These are phyloP conservation scores for Bipolaris bicolor DNA, from an alignment of 2,329 filamentous ascomycete species.

Conservation along the genomic window DNA sequence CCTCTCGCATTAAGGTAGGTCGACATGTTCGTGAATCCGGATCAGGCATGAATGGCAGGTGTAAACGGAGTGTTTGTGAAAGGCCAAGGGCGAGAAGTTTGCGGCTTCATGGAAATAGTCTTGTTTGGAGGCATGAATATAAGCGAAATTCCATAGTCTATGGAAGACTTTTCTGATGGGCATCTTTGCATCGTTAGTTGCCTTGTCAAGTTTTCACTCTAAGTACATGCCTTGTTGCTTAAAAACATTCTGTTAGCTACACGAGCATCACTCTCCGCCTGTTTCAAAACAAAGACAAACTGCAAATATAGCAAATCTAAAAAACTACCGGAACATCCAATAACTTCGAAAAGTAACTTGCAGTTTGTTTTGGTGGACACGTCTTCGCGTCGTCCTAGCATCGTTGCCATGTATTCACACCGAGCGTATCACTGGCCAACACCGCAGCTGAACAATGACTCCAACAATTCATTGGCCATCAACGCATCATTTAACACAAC, in stretches of 20 bases:
- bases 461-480: too few species aligned
- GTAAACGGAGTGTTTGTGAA: slow-evolving; percentile 5
- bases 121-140: background rate
- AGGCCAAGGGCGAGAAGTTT: slow-evolving; percentile 1
- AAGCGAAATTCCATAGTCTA: background rate
- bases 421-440: background rate
- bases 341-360: too few species aligned
- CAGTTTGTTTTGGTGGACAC: too few species aligned
- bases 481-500: background rate
- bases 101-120: slow-evolving; percentile 1
- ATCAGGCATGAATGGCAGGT: background rate
- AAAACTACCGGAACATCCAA: too few species aligned
- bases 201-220: background rate
- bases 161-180: background rate
- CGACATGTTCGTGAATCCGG: slow-evolving; percentile 1
- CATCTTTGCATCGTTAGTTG: background rate
- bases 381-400: too few species aligned
- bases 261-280: background rate
- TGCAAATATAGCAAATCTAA: background rate
- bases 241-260: background rate
- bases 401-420: too few species aligned
- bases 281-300: background rate
- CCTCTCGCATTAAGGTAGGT: background rate
- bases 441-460: background rate
- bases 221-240: background rate